Conservation (phyloP, 2,329 filamentous ascomycete species). For the Pseudogymnoascus sp. region DNA sequence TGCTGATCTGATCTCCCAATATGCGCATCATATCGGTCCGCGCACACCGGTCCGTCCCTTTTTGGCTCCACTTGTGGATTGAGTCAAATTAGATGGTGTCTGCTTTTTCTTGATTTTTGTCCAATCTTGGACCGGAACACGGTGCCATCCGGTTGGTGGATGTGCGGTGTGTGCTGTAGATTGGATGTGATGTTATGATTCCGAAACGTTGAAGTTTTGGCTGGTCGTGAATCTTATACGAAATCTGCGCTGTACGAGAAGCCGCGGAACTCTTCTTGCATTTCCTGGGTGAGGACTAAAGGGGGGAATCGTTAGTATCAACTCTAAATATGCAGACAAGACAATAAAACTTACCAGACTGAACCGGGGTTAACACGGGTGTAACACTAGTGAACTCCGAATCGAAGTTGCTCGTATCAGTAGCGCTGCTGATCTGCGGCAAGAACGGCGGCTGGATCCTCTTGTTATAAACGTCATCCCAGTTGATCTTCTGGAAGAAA, state of each 20-base stretch:
- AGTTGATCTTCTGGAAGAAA: conserved; percentile 96
- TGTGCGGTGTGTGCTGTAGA: not conserved
- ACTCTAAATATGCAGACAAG: conserved; percentile 8
- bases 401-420: conserved; percentile 99
- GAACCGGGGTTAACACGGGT: conserved; percentile 91
- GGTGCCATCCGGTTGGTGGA: not conserved
- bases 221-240: conserved; percentile 21
- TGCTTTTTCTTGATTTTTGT: not conserved
- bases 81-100: not conserved
- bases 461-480: conserved; percentile 98
- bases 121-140: not conserved
- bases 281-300: conserved; percentile 87
- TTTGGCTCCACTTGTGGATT: not conserved
- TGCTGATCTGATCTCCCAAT: not conserved
- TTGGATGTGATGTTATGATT: not conserved
- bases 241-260: conserved; percentile 68
- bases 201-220: not conserved
- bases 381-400: conserved; percentile 98
- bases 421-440: conserved; percentile 82
- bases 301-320: conserved; percentile 19
- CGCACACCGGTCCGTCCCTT: not conserved
- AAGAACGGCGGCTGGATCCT: conserved; percentile 81
- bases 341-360: conserved; percentile 69
- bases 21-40: not conserved
- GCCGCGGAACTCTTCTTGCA: conserved; percentile 99